phyloP scores from a whole-genome alignment of 148 eudicot species.

The Arctostaphylos glauca region DNA sequence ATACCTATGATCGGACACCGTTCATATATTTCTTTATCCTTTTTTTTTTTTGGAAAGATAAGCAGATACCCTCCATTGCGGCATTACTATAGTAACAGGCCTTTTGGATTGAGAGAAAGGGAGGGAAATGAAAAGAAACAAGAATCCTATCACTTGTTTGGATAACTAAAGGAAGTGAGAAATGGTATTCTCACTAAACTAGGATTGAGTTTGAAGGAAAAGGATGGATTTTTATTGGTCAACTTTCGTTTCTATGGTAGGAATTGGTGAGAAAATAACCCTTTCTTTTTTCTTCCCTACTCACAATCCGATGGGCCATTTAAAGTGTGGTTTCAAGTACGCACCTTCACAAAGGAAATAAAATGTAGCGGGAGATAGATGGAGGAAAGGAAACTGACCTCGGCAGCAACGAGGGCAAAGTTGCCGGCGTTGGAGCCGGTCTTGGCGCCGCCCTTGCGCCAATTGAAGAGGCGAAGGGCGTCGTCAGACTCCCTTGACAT shows the following conservation, averaged over 20 bases:
- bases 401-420: slow-evolving; percentile 66
- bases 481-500: slow-evolving; percentile 80
- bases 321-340: too few relatives aligned
- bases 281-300: too few relatives aligned
- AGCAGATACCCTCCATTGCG: background rate
- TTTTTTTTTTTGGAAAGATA: background rate
- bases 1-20: background rate
- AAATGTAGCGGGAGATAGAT: background rate
- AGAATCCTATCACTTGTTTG: background rate
- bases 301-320: too few relatives aligned
- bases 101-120: too few relatives aligned
- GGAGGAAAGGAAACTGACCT: slow-evolving; percentile 28
- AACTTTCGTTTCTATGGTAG: too few relatives aligned
- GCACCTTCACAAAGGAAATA: too few relatives aligned
- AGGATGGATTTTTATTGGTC: too few relatives aligned
- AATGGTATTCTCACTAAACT: too few relatives aligned
- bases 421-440: slow-evolving; percentile 69
- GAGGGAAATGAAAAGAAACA: background rate
- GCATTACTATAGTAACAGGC: too few relatives aligned
- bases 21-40: background rate
- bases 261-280: too few relatives aligned
- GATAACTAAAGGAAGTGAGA: background rate
- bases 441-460: slow-evolving; percentile 86
- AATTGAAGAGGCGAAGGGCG: slow-evolving; percentile 62
- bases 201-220: too few relatives aligned